These are phyloP conservation scores for Coccinonectria pachysandricola DNA, from an alignment of 2,329 filamentous ascomycete species.

Conservation along the genomic window DNA sequence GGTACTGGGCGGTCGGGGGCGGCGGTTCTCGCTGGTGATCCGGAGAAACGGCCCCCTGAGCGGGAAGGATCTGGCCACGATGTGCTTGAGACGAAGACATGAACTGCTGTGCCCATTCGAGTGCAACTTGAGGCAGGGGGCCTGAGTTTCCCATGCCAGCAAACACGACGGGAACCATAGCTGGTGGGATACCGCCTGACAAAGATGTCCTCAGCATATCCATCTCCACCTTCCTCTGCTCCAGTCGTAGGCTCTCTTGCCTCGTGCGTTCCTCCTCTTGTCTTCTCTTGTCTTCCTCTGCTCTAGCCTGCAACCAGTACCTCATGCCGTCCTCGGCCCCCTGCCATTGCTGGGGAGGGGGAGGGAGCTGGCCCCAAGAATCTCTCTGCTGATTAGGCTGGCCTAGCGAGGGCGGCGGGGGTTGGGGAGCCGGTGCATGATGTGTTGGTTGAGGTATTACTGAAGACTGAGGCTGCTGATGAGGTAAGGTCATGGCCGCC, in stretches of 20 bases:
- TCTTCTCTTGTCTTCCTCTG: conserved; percentile 61
- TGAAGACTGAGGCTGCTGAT: conserved; percentile 27
- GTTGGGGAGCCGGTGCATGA: conserved; percentile 22
- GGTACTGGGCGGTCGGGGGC: conserved; percentile 31
- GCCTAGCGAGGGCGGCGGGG: conserved; percentile 17
- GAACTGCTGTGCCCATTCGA: conserved; percentile 62
- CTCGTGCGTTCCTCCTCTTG: conserved; percentile 65
- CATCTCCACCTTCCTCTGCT: conserved; percentile 63
- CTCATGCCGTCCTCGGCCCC: conserved; percentile 61
- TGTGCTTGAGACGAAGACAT: conserved; percentile 41
- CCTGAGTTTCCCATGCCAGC: conserved; percentile 56
- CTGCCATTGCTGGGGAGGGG: conserved; percentile 55
- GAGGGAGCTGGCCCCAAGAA: conserved; percentile 46
- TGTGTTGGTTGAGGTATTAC: conserved; percentile 17
- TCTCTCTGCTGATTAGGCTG: conserved; percentile 25
- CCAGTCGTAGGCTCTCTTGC: conserved; percentile 55
- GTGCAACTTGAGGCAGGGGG: conserved; percentile 45
- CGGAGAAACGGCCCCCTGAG: conserved; percentile 40
- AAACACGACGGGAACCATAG: conserved; percentile 67
- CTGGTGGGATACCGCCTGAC: conserved; percentile 59
- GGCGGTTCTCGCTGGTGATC: conserved; percentile 45
- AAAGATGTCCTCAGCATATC: conserved; percentile 62
- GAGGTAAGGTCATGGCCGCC: conserved; percentile 52
- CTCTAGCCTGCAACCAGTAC: conserved; percentile 59
- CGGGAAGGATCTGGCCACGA: conserved; percentile 39